Evolutionary conservation across 2,329 filamentous ascomycete genomes (phyloP).

Genomic region (Pleochaeta shiraiana): DNA sequence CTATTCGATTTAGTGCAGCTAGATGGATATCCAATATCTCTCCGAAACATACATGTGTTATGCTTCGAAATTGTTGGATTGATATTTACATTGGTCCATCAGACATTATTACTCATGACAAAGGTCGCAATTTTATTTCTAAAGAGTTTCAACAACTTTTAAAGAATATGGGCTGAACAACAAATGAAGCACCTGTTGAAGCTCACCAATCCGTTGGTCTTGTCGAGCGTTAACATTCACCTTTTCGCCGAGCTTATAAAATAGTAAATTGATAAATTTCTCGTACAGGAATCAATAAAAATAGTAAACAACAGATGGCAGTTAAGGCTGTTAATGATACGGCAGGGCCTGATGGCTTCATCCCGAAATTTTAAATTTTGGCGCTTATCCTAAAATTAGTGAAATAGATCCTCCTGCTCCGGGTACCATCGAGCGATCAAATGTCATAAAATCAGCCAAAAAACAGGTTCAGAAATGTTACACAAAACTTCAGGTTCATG

Average conservation of each 20-base stretch:
- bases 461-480: slow-evolving; percentile 4
- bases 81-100: background rate
- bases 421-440: background rate
- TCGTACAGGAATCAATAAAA: background rate
- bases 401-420: background rate
- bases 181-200: background rate
- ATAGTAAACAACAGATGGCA: background rate
- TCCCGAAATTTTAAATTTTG: background rate
- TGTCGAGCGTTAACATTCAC: background rate
- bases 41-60: slow-evolving; percentile 1
- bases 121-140: background rate
- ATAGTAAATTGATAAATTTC: background rate
- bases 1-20: slow-evolving; percentile 3
- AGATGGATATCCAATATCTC: slow-evolving; percentile 4
- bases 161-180: background rate
- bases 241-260: background rate
- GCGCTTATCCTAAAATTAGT: too few relatives aligned
- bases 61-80: background rate
- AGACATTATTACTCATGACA: background rate
- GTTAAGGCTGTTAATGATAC: background rate
- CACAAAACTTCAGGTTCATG: background rate
- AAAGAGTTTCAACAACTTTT: background rate
- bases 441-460: slow-evolving; percentile 5
- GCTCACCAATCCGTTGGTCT: background rate
- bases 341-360: background rate